These are phyloP conservation scores for Cordyceps farinosa DNA, from an alignment of 2,329 filamentous ascomycete species.

Conservation along the genomic window DNA sequence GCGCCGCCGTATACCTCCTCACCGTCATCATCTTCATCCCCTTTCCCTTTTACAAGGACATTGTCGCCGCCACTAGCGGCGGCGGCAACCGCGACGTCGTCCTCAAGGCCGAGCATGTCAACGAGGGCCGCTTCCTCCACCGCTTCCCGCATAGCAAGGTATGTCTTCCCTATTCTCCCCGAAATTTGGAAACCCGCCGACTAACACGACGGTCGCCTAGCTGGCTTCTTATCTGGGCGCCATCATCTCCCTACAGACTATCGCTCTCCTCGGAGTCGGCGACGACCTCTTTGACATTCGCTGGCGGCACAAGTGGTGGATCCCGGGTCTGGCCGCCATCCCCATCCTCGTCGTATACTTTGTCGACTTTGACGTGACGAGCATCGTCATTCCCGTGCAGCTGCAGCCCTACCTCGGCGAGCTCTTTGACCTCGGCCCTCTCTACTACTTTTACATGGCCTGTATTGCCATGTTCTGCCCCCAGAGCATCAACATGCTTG, in stretches of 20 bases:
- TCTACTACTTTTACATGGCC: conserved; percentile 98
- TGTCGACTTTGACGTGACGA: conserved; percentile 96
- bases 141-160: conserved; percentile 94
- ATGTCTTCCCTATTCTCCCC: background rate
- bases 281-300: conserved; percentile 98
- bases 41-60: conserved; percentile 97
- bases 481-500: conserved; percentile 99
- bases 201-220: conserved; percentile 39
- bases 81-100: conserved; percentile 89
- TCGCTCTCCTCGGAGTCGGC: conserved; percentile 85
- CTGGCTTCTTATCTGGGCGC: conserved; percentile 93
- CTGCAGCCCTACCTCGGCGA: conserved; percentile 81
- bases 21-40: conserved; percentile 89
- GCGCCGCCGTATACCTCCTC: conserved; percentile 87
- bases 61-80: conserved; percentile 89
- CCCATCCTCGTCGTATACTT: conserved; percentile 96
- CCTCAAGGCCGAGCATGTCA: conserved; percentile 66
- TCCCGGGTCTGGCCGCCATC: conserved; percentile 88
- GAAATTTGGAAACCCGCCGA: background rate
- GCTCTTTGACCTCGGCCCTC: conserved; percentile 73
- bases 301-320: conserved; percentile 98
- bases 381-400: conserved; percentile 84
- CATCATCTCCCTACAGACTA: conserved; percentile 85
- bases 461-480: conserved; percentile 95
- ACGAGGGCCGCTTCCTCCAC: conserved; percentile 82